A percentile compares a stretch with the other conserved stretches of the same genome.
phyloP scores from a whole-genome alignment of 179 eudicot species.

The Nepenthes alata region DNA sequence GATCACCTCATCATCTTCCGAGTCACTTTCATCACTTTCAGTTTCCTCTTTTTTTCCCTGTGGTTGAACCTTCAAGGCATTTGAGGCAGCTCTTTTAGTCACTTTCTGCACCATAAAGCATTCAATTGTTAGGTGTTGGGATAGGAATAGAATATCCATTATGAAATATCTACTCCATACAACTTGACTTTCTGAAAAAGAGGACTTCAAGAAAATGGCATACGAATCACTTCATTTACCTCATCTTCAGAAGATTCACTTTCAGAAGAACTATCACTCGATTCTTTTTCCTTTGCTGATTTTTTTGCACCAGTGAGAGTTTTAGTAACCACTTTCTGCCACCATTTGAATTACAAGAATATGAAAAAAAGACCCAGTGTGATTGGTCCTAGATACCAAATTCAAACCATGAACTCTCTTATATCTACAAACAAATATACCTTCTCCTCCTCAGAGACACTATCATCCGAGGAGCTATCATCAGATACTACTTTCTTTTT shows the following conservation, averaged over 20 bases:
- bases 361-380: neutral
- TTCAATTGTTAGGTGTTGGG: too few species aligned
- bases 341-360: neutral
- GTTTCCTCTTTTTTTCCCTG: neutral
- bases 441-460: slow-evolving; percentile 22
- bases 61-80: neutral
- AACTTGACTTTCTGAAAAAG: too few species aligned
- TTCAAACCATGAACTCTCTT: neutral
- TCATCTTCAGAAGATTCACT: slow-evolving; percentile 1
- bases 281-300: neutral
- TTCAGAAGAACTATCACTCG: slow-evolving; percentile 6
- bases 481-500: neutral
- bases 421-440: slow-evolving; percentile 1
- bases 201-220: too few species aligned
- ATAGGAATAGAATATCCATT: too few species aligned
- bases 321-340: slow-evolving; percentile 11
- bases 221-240: neutral
- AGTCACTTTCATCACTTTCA: slow-evolving; percentile 3
- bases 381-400: neutral
- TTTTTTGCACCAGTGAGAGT: slow-evolving; percentile 6
- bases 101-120: neutral
- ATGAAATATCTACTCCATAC: too few species aligned
- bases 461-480: slow-evolving; percentile 17
- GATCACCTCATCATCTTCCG: neutral
- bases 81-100: neutral